Conservation (phyloP, 2,329 filamentous ascomycete species). For the Alternaria postmessia region DNA sequence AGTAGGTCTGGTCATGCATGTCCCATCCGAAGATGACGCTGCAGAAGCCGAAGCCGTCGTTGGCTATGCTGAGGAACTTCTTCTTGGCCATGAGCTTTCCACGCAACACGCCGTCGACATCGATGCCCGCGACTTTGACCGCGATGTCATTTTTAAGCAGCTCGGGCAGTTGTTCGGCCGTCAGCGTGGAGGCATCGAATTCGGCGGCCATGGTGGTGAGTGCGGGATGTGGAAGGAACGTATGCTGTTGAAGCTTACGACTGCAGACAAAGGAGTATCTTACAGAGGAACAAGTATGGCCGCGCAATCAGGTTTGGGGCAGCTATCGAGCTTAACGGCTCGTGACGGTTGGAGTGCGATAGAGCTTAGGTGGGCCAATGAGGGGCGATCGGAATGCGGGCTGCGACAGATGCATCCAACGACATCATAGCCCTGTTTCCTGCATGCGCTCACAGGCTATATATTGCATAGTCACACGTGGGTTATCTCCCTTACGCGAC, state of each 20-base stretch:
- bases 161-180: slow-evolving; percentile 69
- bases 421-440: slow-evolving; percentile 23
- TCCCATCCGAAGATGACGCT: slow-evolving; percentile 96
- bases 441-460: slow-evolving; percentile 17
- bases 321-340: neutral
- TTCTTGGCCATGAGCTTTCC: slow-evolving; percentile 92
- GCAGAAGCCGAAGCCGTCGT: slow-evolving; percentile 88
- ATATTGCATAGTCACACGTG: slow-evolving; percentile 16
- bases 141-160: slow-evolving; percentile 75
- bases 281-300: neutral
- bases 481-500: slow-evolving; percentile 14
- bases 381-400: slow-evolving; percentile 22
- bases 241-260: neutral
- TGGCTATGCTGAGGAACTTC: slow-evolving; percentile 87
- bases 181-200: slow-evolving; percentile 56
- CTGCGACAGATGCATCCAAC: slow-evolving; percentile 14
- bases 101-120: slow-evolving; percentile 85
- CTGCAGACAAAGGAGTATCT: slow-evolving; percentile 2
- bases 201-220: slow-evolving; percentile 21
- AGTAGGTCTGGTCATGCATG: slow-evolving; percentile 93
- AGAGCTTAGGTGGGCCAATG: slow-evolving; percentile 45
- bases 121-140: slow-evolving; percentile 87
- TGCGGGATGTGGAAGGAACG: neutral
- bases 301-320: slow-evolving; percentile 18
- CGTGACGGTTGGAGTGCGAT: slow-evolving; percentile 12